Conservation (phyloP, 345 rosid genomes). For the Camelina hispida region DNA sequence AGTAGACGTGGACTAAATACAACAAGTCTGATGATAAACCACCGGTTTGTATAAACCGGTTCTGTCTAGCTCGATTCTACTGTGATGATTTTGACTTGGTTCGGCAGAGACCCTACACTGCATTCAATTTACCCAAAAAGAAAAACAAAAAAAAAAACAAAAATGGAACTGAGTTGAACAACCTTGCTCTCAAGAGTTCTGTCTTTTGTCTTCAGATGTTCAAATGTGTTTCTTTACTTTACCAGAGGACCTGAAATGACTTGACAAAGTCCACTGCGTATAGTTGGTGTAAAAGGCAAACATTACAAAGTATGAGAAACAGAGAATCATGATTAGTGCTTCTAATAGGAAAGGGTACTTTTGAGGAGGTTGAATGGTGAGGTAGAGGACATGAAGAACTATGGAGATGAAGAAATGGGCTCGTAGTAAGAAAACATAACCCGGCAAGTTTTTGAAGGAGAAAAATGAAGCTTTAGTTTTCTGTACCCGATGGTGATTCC, state of each 20-base stretch:
- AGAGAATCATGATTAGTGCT: conserved; percentile 73
- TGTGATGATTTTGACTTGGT: conserved; percentile 2
- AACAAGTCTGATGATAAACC: conserved; percentile 20
- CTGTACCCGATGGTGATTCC: conserved; percentile 44
- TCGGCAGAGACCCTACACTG: conserved; percentile 15
- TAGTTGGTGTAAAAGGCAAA: conserved; percentile 59
- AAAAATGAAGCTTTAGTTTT: conserved; percentile 30
- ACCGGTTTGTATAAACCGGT: conserved; percentile 12
- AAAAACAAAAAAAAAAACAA: conserved; percentile 4
- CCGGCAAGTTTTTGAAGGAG: conserved; percentile 30
- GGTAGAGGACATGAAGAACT: conserved; percentile 66
- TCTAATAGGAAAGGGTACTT: conserved; percentile 74
- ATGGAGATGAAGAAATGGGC: conserved; percentile 55
- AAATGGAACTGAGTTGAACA: conserved; percentile 12
- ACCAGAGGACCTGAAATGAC: conserved; percentile 36
- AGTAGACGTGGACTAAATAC: not conserved
- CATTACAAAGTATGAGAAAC: conserved; percentile 59
- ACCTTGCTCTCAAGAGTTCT: not conserved
- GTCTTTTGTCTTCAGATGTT: conserved; percentile 6
- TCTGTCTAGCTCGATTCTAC: conserved; percentile 19
- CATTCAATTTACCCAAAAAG: conserved; percentile 10
- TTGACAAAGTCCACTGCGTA: conserved; percentile 62
- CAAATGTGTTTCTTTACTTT: conserved; percentile 53
- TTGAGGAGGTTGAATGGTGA: conserved; percentile 59
- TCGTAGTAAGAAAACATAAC: conserved; percentile 36